Percentiles rank a stretch among this genome's conserved stretches.
Evolutionary conservation across 2,329 filamentous ascomycete genomes (phyloP).

Genomic region (Truncatella angustata): DNA sequence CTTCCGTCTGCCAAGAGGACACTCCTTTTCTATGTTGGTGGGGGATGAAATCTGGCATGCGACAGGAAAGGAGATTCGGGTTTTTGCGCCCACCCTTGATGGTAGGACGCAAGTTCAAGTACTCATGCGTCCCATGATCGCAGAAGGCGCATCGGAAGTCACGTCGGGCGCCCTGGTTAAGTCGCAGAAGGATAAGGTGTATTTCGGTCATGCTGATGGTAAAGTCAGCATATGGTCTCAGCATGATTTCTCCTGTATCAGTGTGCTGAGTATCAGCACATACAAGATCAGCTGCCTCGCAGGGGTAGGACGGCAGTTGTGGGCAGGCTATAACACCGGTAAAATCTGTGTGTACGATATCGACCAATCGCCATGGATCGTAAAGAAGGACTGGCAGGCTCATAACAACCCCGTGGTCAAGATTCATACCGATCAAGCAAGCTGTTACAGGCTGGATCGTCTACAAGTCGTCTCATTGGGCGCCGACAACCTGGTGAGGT

Average conservation of each 20-base stretch:
- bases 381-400: constrained; percentile 93
- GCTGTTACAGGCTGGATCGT: constrained; percentile 80
- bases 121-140: constrained; percentile 65
- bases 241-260: constrained; percentile 72
- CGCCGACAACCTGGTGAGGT: constrained; percentile 76
- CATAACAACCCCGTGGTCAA: constrained; percentile 80
- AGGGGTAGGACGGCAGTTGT: constrained; percentile 78
- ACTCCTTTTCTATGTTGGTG: constrained; percentile 87
- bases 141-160: constrained; percentile 78
- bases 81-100: constrained; percentile 73
- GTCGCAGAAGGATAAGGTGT: constrained; percentile 74
- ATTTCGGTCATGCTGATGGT: constrained; percentile 89
- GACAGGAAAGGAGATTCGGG: constrained; percentile 78
- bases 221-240: constrained; percentile 92
- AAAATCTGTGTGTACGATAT: constrained; percentile 94
- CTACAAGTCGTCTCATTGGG: constrained; percentile 85
- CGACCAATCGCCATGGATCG: constrained; percentile 75
- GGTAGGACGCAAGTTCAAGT: constrained; percentile 73
- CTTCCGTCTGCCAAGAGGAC: constrained; percentile 75
- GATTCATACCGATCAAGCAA: constrained; percentile 75
- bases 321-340: constrained; percentile 93
- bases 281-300: constrained; percentile 92
- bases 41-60: constrained; percentile 85
- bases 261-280: constrained; percentile 79
- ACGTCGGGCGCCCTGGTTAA: constrained; percentile 78